phyloP scores from a whole-genome alignment of 164 flowering plant genomes.

The Liriodendron chinense region DNA sequence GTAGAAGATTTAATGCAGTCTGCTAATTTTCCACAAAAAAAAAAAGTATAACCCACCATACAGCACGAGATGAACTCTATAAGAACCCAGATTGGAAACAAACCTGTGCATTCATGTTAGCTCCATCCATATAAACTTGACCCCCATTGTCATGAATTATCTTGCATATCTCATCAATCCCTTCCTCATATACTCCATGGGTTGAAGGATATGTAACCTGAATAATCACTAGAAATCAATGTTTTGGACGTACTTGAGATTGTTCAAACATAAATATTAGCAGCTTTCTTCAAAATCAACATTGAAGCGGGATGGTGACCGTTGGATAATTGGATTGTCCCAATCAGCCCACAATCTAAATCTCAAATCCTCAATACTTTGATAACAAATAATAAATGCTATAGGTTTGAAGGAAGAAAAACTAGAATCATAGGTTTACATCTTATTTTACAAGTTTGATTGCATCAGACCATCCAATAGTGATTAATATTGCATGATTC shows the following conservation, averaged over 20 bases:
- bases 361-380: too few species aligned
- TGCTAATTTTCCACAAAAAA: background rate
- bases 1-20: background rate
- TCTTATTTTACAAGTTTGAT: too few species aligned
- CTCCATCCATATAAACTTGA: constrained; percentile 99
- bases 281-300: background rate
- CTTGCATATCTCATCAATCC: constrained; percentile 95
- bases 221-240: constrained; percentile 4
- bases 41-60: background rate
- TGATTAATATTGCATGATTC: too few species aligned
- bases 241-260: background rate
- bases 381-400: too few species aligned
- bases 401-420: too few species aligned
- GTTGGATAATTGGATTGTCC: background rate
- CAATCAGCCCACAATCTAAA: background rate
- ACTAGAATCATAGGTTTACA: too few species aligned
- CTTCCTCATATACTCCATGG: constrained; percentile 99
- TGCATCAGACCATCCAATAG: too few species aligned
- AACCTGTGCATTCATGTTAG: constrained; percentile 99
- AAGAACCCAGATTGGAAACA: constrained; percentile 4
- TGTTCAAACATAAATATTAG: background rate
- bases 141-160: constrained; percentile 99
- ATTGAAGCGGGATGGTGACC: background rate
- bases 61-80: background rate
- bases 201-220: constrained; percentile 99